These are phyloP conservation scores for Fusarium sp. DNA, from an alignment of 2,329 filamentous ascomycete genomes.

Conservation along the genomic window DNA sequence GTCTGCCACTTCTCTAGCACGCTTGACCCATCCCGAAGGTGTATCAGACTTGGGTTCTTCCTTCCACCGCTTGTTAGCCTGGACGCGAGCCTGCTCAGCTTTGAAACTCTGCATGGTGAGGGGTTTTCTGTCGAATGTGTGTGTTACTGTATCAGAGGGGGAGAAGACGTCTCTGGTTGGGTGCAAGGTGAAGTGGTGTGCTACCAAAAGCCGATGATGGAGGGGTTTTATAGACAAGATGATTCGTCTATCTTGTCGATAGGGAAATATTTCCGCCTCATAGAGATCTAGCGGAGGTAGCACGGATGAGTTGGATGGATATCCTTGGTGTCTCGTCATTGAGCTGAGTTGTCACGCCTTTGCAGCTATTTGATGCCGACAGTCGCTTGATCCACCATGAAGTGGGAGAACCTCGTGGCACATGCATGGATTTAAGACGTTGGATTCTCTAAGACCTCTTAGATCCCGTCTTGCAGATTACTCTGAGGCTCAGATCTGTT, in stretches of 20 bases:
- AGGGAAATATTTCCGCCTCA: not conserved
- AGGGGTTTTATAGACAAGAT: not conserved
- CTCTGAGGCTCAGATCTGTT: too few species aligned
- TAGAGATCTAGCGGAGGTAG: not conserved
- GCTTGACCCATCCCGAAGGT: not conserved
- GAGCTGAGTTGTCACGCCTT: not conserved
- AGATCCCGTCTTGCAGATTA: not conserved
- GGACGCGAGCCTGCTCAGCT: not conserved
- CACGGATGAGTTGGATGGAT: not conserved
- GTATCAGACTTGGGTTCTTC: not conserved
- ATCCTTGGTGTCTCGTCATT: not conserved
- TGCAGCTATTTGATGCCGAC: not conserved
- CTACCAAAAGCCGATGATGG: not conserved
- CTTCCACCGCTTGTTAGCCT: not conserved
- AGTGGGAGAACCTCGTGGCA: not conserved
- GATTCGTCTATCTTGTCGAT: not conserved
- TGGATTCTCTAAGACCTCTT: not conserved
- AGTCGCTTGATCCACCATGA: not conserved
- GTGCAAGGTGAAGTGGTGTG: not conserved
- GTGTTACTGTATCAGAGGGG: not conserved
- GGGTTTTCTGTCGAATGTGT: not conserved
- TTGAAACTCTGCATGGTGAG: not conserved
- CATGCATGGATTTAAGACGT: not conserved
- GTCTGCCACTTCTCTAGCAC: not conserved
- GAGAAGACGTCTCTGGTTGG: not conserved